phyloP scores from a whole-genome alignment of 2,329 filamentous ascomycete species.

The Pseudogymnoascus destructans region DNA sequence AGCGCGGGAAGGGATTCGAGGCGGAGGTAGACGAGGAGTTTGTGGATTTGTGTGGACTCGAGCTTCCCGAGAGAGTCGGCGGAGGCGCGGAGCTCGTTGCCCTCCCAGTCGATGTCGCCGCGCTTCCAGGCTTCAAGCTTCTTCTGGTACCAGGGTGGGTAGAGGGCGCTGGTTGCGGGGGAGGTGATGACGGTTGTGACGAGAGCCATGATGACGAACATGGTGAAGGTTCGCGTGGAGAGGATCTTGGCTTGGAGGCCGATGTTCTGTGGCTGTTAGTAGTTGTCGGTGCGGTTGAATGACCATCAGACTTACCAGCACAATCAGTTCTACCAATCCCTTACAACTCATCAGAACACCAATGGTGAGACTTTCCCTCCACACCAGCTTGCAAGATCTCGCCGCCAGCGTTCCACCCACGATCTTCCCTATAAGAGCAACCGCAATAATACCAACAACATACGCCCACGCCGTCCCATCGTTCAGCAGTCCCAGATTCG shows the following conservation, averaged over 20 bases:
- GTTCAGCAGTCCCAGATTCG: conserved; percentile 72
- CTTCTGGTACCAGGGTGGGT: conserved; percentile 64
- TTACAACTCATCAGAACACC: conserved; percentile 94
- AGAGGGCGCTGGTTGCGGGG: conserved; percentile 58
- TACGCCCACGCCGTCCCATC: conserved; percentile 80
- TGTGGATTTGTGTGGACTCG: conserved; percentile 40
- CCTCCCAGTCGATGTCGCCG: conserved; percentile 86
- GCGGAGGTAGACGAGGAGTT: conserved; percentile 67
- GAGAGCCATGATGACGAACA: conserved; percentile 89
- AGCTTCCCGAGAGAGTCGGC: conserved; percentile 35
- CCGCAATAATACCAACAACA: conserved; percentile 65
- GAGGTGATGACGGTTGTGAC: conserved; percentile 77
- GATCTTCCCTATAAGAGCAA: conserved; percentile 79
- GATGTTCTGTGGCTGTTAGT: conserved; percentile 44
- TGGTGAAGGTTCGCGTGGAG: conserved; percentile 71
- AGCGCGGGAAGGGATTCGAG: conserved; percentile 73
- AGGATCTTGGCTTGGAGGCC: conserved; percentile 73
- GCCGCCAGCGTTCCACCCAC: conserved; percentile 71
- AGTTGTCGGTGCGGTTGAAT: conserved; percentile 2
- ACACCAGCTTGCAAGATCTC: conserved; percentile 61
- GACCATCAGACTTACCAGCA: conserved; percentile 49
- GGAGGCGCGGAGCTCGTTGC: conserved; percentile 32
- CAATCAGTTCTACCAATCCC: conserved; percentile 85
- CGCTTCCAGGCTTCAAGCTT: conserved; percentile 63
- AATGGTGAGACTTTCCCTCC: conserved; percentile 82